A percentile compares a stretch with the other conserved stretches of the same genome.
Conservation (phyloP, 1,139 yeast genomes). For the Yamadazyma sp. region DNA sequence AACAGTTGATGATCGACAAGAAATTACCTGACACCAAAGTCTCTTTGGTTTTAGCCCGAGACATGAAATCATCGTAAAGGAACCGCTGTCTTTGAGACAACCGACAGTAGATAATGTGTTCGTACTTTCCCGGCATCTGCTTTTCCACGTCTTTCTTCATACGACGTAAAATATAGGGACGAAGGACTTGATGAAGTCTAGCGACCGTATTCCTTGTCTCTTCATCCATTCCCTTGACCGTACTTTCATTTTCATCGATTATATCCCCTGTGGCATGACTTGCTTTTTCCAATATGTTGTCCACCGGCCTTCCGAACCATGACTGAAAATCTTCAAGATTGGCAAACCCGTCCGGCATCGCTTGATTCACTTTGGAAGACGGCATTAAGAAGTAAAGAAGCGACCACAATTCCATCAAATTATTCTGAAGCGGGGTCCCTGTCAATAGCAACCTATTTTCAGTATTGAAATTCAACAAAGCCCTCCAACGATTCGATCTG, state of each 20-base stretch:
- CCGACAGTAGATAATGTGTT: constrained; percentile 90
- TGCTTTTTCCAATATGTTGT: constrained; percentile 73
- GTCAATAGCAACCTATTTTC: constrained; percentile 84
- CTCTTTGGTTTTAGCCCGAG: constrained; percentile 91
- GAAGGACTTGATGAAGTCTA: constrained; percentile 85
- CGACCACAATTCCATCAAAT: constrained; percentile 92
- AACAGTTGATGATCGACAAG: constrained; percentile 90
- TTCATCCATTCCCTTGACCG: constrained; percentile 43
- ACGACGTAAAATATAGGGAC: constrained; percentile 90
- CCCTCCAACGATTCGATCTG: constrained; percentile 96
- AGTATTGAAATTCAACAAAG: constrained; percentile 88
- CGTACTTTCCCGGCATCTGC: constrained; percentile 98
- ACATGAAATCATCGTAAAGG: constrained; percentile 95
- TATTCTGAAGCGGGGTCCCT: constrained; percentile 94
- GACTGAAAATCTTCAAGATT: constrained; percentile 93
- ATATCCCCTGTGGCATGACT: constrained; percentile 53
- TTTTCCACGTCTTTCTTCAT: constrained; percentile 95
- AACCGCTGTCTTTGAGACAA: constrained; percentile 90
- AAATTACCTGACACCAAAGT: constrained; percentile 94
- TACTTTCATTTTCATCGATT: constrained; percentile 41
- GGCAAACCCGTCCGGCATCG: constrained; percentile 96
- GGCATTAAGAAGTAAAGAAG: constrained; percentile 94
- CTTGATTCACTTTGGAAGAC: constrained; percentile 64
- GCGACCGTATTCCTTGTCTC: constrained; percentile 86
- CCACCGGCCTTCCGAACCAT: constrained; percentile 98